Percentiles rank a stretch among this genome's conserved stretches.
Conservation (phyloP, 441 rosid species). For the Brassica hybrid region DNA sequence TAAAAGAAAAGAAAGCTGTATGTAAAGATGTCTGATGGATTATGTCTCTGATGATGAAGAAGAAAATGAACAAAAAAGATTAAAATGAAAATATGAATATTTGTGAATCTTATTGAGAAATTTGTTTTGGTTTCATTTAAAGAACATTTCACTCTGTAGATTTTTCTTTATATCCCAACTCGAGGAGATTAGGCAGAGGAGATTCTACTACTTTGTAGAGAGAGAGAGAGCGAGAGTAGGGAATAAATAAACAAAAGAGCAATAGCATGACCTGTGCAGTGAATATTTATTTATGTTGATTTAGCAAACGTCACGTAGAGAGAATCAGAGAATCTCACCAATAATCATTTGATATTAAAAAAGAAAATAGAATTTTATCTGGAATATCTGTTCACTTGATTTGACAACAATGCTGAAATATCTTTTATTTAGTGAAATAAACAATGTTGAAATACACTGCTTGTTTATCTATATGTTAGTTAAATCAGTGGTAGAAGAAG, state of each 20-base stretch:
- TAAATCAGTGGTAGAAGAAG: not conserved
- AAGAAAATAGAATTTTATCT: not conserved
- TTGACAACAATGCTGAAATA: not conserved
- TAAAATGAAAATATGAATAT: not conserved
- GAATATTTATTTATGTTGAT: not conserved
- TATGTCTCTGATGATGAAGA: constrained; percentile 21
- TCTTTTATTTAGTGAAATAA: not conserved
- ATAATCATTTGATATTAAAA: not conserved
- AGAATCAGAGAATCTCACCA: not conserved
- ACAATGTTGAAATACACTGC: not conserved
- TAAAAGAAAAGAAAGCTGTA: constrained; percentile 22
- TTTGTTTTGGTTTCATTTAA: not conserved
- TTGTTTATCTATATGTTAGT: not conserved
- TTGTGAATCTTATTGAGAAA: not conserved
- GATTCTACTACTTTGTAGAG: not conserved
- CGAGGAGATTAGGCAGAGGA: not conserved
- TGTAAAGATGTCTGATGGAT: constrained; percentile 28
- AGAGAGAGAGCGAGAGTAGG: too few relatives aligned
- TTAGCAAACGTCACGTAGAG: not conserved
- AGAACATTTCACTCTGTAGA: too few relatives aligned
- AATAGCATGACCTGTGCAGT: not conserved
- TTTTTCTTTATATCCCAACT: too few relatives aligned
- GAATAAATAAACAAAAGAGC: not conserved
- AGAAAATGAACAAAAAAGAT: not conserved
- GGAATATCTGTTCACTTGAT: not conserved